Evolutionary conservation across 805 yeast genomes (phyloP).

Genomic region (Metschnikowia dekortorum): DNA sequence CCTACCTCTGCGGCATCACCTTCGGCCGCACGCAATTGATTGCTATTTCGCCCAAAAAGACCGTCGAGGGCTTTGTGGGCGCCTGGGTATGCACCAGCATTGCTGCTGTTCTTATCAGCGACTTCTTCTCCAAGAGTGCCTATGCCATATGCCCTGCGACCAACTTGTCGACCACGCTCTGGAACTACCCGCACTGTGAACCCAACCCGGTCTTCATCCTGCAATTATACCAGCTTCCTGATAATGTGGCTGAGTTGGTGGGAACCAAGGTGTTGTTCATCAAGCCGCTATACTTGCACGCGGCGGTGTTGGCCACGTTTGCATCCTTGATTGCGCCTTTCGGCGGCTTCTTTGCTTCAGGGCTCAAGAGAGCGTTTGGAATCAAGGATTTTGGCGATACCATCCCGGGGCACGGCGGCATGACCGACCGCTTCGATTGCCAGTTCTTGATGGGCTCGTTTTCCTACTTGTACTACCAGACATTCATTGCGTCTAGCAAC

Average conservation of each 20-base stretch:
- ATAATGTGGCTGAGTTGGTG: constrained; percentile 48
- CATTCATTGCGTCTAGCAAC: constrained; percentile 74
- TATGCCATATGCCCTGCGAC: constrained; percentile 87
- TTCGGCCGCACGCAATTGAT: constrained; percentile 91
- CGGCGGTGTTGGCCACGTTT: constrained; percentile 81
- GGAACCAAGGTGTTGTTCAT: constrained; percentile 51
- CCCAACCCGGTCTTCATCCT: constrained; percentile 87
- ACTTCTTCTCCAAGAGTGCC: constrained; percentile 56
- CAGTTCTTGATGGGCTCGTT: constrained; percentile 98
- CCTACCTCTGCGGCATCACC: constrained; percentile 94
- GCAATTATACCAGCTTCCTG: constrained; percentile 73
- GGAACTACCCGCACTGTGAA: constrained; percentile 65
- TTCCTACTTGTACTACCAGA: constrained; percentile 85
- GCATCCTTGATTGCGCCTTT: constrained; percentile 97
- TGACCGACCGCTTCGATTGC: constrained; percentile 96
- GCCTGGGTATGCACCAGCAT: constrained; percentile 93
- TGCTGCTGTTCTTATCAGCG: constrained; percentile 64
- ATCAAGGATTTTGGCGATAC: constrained; percentile 98
- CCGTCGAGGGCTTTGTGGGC: constrained; percentile 95
- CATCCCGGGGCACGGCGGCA: constrained; percentile 98
- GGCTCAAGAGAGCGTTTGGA: constrained; percentile 93
- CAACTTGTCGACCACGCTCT: constrained; percentile 57
- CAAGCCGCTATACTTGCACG: constrained; percentile 89
- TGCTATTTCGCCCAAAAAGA: constrained; percentile 92
- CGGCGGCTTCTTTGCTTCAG: constrained; percentile 97